A percentile compares a stretch with the other conserved stretches of the same genome.
These are phyloP conservation scores for Pythium utonaiense DNA, from an alignment of 352 stramenopile genomes.

Conservation along the genomic window DNA sequence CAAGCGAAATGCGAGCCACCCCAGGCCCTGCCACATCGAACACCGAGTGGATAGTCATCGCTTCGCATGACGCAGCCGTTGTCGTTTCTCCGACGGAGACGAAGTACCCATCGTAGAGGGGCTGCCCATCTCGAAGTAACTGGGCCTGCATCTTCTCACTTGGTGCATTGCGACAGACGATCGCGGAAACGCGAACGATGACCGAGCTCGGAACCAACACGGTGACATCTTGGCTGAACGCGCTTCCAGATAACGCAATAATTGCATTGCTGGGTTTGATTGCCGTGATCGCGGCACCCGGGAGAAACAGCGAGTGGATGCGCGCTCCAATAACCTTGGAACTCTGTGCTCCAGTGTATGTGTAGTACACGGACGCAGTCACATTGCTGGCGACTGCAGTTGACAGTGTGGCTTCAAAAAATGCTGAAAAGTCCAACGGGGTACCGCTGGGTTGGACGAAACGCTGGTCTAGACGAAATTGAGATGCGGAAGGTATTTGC, in stretches of 20 bases:
- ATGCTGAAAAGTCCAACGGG: slow-evolving; percentile 45
- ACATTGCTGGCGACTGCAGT: neutral
- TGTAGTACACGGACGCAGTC: slow-evolving; percentile 28
- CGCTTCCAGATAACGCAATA: neutral
- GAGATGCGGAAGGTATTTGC: slow-evolving; percentile 6
- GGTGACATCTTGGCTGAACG: slow-evolving; percentile 33
- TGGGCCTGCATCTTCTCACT: slow-evolving; percentile 35
- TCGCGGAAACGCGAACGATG: slow-evolving; percentile 34
- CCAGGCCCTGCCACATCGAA: slow-evolving; percentile 26
- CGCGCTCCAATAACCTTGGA: slow-evolving; percentile 44
- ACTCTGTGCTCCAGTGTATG: slow-evolving; percentile 37
- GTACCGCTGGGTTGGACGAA: slow-evolving; percentile 45
- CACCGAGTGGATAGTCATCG: slow-evolving; percentile 43
- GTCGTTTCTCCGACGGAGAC: slow-evolving; percentile 27
- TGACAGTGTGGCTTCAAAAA: slow-evolving; percentile 19
- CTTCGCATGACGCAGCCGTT: slow-evolving; percentile 31
- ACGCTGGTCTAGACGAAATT: slow-evolving; percentile 37
- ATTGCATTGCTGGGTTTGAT: slow-evolving; percentile 15
- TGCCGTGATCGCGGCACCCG: slow-evolving; percentile 25
- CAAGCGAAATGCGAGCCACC: slow-evolving; percentile 29
- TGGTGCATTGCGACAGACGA: slow-evolving; percentile 43
- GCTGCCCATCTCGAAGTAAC: slow-evolving; percentile 27
- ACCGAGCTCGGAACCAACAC: slow-evolving; percentile 34
- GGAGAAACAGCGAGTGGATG: slow-evolving; percentile 33
- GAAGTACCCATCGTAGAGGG: slow-evolving; percentile 41